Conservation (phyloP, 768 basidiomycete genomes). For the Xanthoconium purpureum region DNA sequence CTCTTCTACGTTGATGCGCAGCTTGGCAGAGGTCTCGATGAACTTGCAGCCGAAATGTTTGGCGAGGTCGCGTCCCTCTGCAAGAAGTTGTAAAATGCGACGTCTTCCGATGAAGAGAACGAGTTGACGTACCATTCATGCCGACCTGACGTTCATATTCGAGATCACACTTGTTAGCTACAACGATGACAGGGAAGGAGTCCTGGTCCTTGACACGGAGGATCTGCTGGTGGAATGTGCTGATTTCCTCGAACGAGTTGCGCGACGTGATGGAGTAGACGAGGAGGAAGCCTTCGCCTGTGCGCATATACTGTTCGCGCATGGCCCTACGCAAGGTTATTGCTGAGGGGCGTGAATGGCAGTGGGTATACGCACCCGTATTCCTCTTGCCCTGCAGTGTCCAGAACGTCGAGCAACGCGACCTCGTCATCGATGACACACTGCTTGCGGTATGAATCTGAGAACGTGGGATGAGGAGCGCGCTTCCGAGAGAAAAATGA, state of each 20-base stretch:
- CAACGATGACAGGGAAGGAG: constrained; percentile 90
- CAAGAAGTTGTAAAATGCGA: not conserved
- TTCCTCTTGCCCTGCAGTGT: constrained; percentile 98
- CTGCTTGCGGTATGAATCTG: constrained; percentile 96
- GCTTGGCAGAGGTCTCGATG: constrained; percentile 95
- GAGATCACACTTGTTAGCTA: constrained; percentile 97
- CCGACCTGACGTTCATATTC: constrained; percentile 96
- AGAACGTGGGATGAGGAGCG: not conserved
- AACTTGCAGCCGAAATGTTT: constrained; percentile 93
- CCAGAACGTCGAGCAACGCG: constrained; percentile 93
- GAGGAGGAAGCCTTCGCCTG: constrained; percentile 95
- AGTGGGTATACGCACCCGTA: constrained; percentile 71
- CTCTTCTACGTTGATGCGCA: constrained; percentile 95
- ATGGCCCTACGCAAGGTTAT: constrained; percentile 62
- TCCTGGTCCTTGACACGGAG: constrained; percentile 96
- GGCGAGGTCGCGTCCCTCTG: constrained; percentile 96
- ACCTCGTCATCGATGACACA: constrained; percentile 98
- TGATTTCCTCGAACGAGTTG: constrained; percentile 96
- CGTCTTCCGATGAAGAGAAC: not conserved
- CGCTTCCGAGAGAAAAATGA: not conserved
- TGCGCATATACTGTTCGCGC: constrained; percentile 99
- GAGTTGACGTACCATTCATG: constrained; percentile 68
- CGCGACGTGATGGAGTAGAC: constrained; percentile 99
- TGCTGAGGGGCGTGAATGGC: not conserved
- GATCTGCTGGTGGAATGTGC: constrained; percentile 94